These are phyloP conservation scores for Neocucurbitaria cava DNA, from an alignment of 2,329 filamentous ascomycete genomes.

Conservation along the genomic window DNA sequence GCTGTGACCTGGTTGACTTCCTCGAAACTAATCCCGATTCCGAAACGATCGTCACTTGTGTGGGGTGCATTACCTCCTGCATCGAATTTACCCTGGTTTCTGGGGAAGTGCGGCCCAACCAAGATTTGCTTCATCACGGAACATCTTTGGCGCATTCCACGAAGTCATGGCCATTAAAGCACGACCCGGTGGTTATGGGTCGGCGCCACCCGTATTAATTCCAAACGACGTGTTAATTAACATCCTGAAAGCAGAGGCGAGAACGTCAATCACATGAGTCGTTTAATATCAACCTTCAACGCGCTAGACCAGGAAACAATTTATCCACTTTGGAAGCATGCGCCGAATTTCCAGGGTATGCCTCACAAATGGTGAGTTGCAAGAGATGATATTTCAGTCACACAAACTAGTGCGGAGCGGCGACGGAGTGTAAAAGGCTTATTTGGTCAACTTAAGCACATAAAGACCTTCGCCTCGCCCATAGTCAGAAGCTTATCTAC, in stretches of 20 bases:
- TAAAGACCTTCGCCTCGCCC: slow-evolving; percentile 7
- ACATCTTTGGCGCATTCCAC: neutral
- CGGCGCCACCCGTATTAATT: neutral
- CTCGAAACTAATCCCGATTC: neutral
- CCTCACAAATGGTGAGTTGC: slow-evolving; percentile 1
- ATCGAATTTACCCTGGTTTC: neutral
- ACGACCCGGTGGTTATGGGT: neutral
- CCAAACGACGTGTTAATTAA: neutral
- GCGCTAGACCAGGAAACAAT: slow-evolving; percentile 4
- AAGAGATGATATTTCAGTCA: neutral
- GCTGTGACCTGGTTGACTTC: neutral
- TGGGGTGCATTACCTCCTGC: neutral
- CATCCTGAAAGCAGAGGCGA: neutral
- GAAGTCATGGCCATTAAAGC: neutral
- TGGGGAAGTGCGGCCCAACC: neutral
- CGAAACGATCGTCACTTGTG: neutral
- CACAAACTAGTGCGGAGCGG: slow-evolving; percentile 8
- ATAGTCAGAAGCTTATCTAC: slow-evolving; percentile 1
- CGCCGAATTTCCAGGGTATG: slow-evolving; percentile 9
- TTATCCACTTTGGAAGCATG: slow-evolving; percentile 13
- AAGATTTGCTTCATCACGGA: neutral
- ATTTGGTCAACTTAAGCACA: slow-evolving; percentile 1
- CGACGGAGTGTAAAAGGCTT: slow-evolving; percentile 12
- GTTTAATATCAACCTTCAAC: neutral
- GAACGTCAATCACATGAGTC: neutral